Evolutionary conservation across 495 filamentous ascomycete species (phyloP).

Genomic region (Aspergillus egyptiacus): DNA sequence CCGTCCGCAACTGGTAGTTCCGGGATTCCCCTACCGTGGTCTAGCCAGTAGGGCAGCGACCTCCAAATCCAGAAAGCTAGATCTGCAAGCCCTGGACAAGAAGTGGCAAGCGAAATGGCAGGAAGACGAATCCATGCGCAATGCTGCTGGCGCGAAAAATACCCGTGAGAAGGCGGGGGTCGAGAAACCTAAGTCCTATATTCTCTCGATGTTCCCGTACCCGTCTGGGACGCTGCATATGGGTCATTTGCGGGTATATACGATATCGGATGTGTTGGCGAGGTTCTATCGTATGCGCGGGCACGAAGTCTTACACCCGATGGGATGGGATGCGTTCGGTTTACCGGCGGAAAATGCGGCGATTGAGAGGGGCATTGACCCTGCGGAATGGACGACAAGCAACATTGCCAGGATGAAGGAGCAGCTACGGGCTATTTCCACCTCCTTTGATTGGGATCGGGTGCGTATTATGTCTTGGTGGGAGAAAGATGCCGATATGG

Average conservation of each 20-base stretch:
- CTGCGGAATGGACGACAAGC: slow-evolving; percentile 67
- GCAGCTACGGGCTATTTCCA: slow-evolving; percentile 71
- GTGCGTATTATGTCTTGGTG: slow-evolving; percentile 49
- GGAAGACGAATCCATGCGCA: slow-evolving; percentile 13
- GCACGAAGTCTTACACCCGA: slow-evolving; percentile 71
- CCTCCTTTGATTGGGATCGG: slow-evolving; percentile 73
- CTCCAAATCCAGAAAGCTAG: slow-evolving; percentile 35
- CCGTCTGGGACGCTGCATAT: slow-evolving; percentile 86
- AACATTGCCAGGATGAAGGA: slow-evolving; percentile 83
- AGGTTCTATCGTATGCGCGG: slow-evolving; percentile 74
- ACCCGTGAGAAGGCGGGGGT: slow-evolving; percentile 1
- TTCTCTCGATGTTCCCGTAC: slow-evolving; percentile 91
- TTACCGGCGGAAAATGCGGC: slow-evolving; percentile 89
- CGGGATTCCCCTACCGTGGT: slow-evolving; percentile 16
- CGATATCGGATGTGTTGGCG: slow-evolving; percentile 79
- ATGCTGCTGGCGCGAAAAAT: neutral
- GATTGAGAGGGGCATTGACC: slow-evolving; percentile 77
- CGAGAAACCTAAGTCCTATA: slow-evolving; percentile 56
- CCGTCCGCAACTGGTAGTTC: slow-evolving; percentile 10
- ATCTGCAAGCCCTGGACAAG: slow-evolving; percentile 58
- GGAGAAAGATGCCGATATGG: neutral
- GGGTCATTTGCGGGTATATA: slow-evolving; percentile 84
- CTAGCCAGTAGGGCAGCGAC: slow-evolving; percentile 18
- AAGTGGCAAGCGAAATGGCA: slow-evolving; percentile 69
- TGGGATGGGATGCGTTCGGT: slow-evolving; percentile 93